A percentile compares a stretch with the other conserved stretches of the same genome.
These are phyloP conservation scores for Gaillardinia entomophila DNA, from an alignment of 805 yeast genomes.

Conservation along the genomic window DNA sequence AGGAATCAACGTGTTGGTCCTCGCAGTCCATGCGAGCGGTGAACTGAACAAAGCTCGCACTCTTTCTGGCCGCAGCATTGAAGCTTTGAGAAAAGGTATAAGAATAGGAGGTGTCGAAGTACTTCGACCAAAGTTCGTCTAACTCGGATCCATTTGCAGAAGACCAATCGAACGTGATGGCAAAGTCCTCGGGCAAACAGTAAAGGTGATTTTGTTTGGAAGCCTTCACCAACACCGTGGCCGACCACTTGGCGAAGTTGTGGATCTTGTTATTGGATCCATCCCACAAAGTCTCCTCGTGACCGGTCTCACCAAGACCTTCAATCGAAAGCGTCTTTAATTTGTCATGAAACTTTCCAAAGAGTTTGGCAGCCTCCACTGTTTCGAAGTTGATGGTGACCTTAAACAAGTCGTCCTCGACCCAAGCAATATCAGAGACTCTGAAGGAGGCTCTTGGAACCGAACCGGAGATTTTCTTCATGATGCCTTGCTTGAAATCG, in stretches of 20 bases:
- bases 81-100: constrained; percentile 10
- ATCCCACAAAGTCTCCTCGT: constrained; percentile 3
- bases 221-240: constrained; percentile 11
- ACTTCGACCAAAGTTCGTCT: constrained; percentile 9
- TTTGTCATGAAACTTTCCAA: constrained; percentile 6
- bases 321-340: constrained; percentile 9
- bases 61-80: not conserved
- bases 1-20: not conserved
- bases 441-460: constrained; percentile 20
- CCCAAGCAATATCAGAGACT: constrained; percentile 16
- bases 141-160: constrained; percentile 4
- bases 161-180: constrained; percentile 8
- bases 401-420: constrained; percentile 12
- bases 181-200: constrained; percentile 12
- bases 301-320: constrained; percentile 17
- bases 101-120: constrained; percentile 10
- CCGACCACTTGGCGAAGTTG: constrained; percentile 12
- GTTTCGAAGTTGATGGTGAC: constrained; percentile 18
- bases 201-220: constrained; percentile 5
- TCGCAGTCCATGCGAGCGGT: not conserved
- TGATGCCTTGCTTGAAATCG: too few species aligned
- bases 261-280: constrained; percentile 2
- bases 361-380: constrained; percentile 13
- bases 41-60: not conserved
- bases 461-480: not conserved